Conservation (phyloP, 1,139 yeast species). For the Geotrichum cucujoidarum region DNA sequence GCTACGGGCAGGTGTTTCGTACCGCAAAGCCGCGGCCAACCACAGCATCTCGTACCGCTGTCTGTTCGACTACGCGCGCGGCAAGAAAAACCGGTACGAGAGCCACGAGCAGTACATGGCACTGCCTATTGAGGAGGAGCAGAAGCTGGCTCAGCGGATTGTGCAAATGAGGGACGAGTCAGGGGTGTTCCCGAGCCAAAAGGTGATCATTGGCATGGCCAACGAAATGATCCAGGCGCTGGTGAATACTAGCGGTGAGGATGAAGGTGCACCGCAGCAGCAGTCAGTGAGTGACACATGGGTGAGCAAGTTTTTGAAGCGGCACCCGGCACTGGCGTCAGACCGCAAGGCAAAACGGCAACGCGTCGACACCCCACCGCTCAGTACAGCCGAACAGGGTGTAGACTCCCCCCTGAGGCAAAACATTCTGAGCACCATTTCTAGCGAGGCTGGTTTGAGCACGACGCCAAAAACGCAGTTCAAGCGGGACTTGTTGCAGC, state of each 20-base stretch:
- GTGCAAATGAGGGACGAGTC: background rate
- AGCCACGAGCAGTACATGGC: constrained; percentile 16
- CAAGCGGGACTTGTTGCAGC: background rate
- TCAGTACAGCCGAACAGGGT: background rate
- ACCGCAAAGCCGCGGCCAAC: constrained; percentile 15
- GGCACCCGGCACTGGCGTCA: constrained; percentile 15
- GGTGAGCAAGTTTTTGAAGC: constrained; percentile 13
- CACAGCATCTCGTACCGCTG: constrained; percentile 15
- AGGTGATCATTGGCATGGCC: constrained; percentile 8
- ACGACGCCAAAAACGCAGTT: background rate
- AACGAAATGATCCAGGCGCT: constrained; percentile 8
- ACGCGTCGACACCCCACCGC: background rate
- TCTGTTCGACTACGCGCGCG: constrained; percentile 15
- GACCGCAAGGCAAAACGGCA: constrained; percentile 4
- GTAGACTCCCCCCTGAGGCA: background rate
- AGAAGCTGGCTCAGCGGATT: constrained; percentile 2
- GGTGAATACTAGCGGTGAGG: background rate
- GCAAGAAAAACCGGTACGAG: constrained; percentile 11
- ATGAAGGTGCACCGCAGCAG: background rate
- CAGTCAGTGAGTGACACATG: constrained; percentile 11
- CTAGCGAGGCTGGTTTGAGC: background rate
- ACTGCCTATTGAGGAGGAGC: constrained; percentile 8
- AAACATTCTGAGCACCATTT: too few relatives aligned
- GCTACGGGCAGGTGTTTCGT: constrained; percentile 8
- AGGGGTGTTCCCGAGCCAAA: constrained; percentile 11